phyloP scores from a whole-genome alignment of 225 moss, liverwort and hornwort species.

The Straminergon stramineum region DNA sequence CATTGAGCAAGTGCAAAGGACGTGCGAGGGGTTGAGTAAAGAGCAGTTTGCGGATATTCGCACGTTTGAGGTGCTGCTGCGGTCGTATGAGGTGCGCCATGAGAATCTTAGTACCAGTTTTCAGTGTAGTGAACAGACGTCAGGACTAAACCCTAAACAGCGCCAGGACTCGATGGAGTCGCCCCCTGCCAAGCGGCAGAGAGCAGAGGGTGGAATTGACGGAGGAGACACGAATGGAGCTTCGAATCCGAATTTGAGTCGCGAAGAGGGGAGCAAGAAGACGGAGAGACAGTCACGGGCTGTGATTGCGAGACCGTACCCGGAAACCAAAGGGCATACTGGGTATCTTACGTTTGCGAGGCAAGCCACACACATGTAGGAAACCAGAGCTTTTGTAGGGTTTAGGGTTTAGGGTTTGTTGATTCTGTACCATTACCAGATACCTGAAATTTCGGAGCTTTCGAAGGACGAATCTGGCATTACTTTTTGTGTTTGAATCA shows the following conservation, averaged over 20 bases:
- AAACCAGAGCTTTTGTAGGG: background rate
- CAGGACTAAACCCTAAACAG: background rate
- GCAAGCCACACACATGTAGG: constrained; percentile 22
- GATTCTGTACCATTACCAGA: background rate
- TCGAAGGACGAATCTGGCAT: background rate
- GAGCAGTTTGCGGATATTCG: constrained; percentile 50
- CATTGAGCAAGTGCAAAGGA: constrained; percentile 92
- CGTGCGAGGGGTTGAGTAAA: constrained; percentile 59
- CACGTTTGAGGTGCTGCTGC: constrained; percentile 82
- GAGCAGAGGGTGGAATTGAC: background rate
- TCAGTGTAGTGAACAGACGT: constrained; percentile 13
- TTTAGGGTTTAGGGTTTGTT: background rate
- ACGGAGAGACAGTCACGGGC: constrained; percentile 25
- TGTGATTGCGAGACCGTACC: constrained; percentile 71
- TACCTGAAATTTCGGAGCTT: background rate
- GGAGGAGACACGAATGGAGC: constrained; percentile 3
- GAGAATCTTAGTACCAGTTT: constrained; percentile 57
- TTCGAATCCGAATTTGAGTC: background rate
- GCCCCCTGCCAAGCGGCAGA: constrained; percentile 61
- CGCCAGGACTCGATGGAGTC: constrained; percentile 6
- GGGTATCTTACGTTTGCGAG: constrained; percentile 93
- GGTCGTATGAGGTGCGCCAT: constrained; percentile 80
- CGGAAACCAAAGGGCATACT: constrained; percentile 95
- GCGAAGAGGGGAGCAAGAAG: background rate
- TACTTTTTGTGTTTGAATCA: background rate